Evolutionary conservation across 139 green algal genomes (phyloP), one percentile per base, ranked within the genome.

Genomic region (Micractinium sp.): DNA sequence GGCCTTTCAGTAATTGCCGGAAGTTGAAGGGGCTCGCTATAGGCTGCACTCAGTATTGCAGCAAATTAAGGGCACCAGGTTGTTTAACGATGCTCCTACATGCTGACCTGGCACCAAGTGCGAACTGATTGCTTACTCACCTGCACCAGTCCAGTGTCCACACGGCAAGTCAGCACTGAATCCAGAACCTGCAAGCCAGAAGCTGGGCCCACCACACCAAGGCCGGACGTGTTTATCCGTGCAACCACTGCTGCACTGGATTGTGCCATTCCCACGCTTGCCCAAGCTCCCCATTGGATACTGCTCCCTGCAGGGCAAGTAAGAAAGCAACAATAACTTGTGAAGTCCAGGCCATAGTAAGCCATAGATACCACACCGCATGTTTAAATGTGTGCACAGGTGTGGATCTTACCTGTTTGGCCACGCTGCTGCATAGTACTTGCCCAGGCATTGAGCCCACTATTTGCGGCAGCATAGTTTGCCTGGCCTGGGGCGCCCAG

Each of bases 271-370:
- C 95, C 95, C 22, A 85, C 91, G 31, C 93, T 94, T 3, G 92
- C 91, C 95, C 94, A 96, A 13, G 95, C 94, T 31, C 95, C 95
- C 94, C 94, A 97, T 90, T 97, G 94, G 73, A 96, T 86, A 67
- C 92, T 95, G 20, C 92, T 81, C 4, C 71, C 84, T 88, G 67
- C 38, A 56, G 29, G 7, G 18, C 23, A 2, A 31, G 25, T 12
- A 18, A 7, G 4, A 78, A 39, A 19, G 69, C 69, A 76, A 5
- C 27, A 35, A 35, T 12, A 35, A 74, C 3, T 36, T 15, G 23
- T 36, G 3, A 76, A 19, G 36, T 76, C 3, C 23, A 36, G 69
- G 1, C 22, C 27, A 33, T 15, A 33, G 15, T 3, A 12, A 76
- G 69, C 69, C 12, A 71, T 71, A 2, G 12, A 16, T 25, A 3